Percentiles rank a stretch among this genome's conserved stretches.
phyloP scores from a whole-genome alignment of 768 basidiomycete species.

The Trametes villosa region DNA sequence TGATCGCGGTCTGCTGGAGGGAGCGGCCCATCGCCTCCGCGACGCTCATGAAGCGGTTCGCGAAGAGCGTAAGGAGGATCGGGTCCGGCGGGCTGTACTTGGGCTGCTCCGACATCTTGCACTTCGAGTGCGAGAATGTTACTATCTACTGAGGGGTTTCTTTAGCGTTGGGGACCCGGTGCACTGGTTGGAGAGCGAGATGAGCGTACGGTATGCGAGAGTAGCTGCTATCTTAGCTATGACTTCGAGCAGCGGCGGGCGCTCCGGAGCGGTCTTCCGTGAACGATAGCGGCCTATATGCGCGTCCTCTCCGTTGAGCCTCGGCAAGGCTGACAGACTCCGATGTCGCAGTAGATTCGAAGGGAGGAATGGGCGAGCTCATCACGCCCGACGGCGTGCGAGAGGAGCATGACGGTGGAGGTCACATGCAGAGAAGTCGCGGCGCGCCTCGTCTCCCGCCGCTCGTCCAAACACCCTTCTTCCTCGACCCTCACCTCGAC shows the following conservation, averaged over 20 bases:
- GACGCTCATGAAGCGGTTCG: slow-evolving; percentile 97
- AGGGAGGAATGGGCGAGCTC: not conserved
- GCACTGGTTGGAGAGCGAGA: too few species aligned
- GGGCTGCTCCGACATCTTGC: slow-evolving; percentile 21
- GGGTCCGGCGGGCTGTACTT: slow-evolving; percentile 66
- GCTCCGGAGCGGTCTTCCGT: not conserved
- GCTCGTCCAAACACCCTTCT: not conserved
- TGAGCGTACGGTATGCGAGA: too few species aligned
- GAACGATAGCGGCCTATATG: too few species aligned
- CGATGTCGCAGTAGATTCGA: too few species aligned
- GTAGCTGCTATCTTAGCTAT: slow-evolving; percentile 1
- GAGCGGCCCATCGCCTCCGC: slow-evolving; percentile 95
- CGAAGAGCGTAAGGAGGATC: slow-evolving; percentile 88
- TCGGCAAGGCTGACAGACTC: too few species aligned
- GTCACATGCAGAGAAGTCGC: slow-evolving; percentile 20
- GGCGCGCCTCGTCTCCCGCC: not conserved
- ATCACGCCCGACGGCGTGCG: not conserved
- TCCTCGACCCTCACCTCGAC: slow-evolving; percentile 6
- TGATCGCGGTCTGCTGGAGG: slow-evolving; percentile 87
- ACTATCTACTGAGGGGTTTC: too few species aligned
- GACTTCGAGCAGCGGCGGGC: not conserved
- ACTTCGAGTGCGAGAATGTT: too few species aligned
- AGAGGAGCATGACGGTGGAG: not conserved
- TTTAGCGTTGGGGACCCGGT: too few species aligned
- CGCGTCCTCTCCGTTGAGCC: too few species aligned